phyloP scores from a whole-genome alignment of 495 filamentous ascomycete species.

The Xylaria scruposa region DNA sequence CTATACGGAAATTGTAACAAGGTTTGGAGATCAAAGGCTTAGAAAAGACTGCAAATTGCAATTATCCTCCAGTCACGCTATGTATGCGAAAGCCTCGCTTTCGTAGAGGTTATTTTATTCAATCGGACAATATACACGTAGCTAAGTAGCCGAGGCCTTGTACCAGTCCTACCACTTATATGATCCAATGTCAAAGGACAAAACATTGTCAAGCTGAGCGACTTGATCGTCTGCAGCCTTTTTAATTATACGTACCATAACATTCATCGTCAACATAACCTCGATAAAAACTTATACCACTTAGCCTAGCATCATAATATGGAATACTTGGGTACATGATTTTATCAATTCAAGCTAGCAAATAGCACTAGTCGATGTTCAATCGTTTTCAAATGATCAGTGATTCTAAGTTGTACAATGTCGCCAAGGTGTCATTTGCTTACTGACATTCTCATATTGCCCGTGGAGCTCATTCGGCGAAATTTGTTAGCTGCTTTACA shows the following conservation, averaged over 20 bases:
- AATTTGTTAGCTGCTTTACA: not conserved
- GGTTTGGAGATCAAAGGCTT: no score
- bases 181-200: no score
- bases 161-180: no score
- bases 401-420: not conserved
- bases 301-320: not conserved
- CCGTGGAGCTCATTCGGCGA: not conserved
- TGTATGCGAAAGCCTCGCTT: no score
- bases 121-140: no score
- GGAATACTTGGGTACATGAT: not conserved
- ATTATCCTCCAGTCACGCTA: no score
- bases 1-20: not conserved
- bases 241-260: no score
- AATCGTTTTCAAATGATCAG: not conserved
- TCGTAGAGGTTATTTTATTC: no score
- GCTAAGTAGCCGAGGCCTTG: no score
- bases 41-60: no score
- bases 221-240: no score
- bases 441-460: not conserved
- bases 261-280: not conserved
- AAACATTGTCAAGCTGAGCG: no score
- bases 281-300: not conserved
- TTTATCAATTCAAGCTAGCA: not conserved
- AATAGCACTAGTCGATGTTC: not conserved
- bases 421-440: not conserved